These are phyloP conservation scores for Chaetomium cochliodes DNA, from an alignment of 495 filamentous ascomycete genomes.

Conservation along the genomic window DNA sequence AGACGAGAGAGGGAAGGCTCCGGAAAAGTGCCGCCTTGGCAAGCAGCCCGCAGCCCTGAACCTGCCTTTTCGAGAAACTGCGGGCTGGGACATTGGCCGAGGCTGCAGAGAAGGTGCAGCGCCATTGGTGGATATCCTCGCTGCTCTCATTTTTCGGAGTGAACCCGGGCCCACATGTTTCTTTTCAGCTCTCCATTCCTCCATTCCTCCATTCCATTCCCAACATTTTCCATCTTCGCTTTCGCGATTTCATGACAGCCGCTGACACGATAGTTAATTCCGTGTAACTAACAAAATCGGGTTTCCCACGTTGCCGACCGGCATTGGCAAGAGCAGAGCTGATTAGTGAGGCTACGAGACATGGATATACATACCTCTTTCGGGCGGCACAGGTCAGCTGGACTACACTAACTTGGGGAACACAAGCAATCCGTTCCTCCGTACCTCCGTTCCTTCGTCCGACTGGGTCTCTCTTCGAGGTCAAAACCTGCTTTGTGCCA, in stretches of 20 bases:
- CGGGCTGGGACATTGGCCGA: conserved; percentile 15
- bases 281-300: too few species aligned
- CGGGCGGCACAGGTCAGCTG: neutral
- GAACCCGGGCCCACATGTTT: conserved; percentile 1
- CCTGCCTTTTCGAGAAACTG: conserved; percentile 16
- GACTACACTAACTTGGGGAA: neutral
- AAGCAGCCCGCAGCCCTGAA: neutral
- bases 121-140: too few species aligned
- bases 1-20: neutral
- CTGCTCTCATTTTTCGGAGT: too few species aligned
- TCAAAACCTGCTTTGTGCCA: conserved; percentile 15
- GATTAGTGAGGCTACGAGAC: neutral
- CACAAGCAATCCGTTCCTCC: neutral
- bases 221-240: too few species aligned
- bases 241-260: too few species aligned
- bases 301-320: too few species aligned
- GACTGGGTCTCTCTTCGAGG: neutral
- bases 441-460: neutral
- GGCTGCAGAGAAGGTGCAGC: neutral
- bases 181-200: neutral
- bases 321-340: neutral
- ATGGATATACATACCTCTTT: neutral
- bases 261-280: too few species aligned
- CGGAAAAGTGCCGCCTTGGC: neutral
- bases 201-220: too few species aligned